Evolutionary conservation across 768 basidiomycete species (phyloP).

Genomic region (Lanmaoa rubissima): DNA sequence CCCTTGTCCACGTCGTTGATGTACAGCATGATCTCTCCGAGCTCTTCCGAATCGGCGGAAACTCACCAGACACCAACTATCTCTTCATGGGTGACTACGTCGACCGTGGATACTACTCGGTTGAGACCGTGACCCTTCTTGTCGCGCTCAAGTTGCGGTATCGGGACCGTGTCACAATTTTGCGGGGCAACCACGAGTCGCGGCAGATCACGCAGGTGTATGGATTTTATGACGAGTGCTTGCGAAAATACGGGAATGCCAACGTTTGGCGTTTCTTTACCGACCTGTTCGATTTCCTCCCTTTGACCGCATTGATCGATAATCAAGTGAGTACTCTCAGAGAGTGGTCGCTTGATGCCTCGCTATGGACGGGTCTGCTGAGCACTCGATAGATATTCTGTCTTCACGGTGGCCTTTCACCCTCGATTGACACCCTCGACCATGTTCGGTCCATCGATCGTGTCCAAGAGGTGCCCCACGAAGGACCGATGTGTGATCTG

Average conservation of each 20-base stretch:
- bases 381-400: conserved; percentile 82
- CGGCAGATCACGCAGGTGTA: conserved; percentile 99
- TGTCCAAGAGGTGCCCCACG: conserved; percentile 98
- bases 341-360: conserved; percentile 1
- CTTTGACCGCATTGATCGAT: conserved; percentile 96
- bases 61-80: conserved; percentile 99
- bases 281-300: conserved; percentile 96
- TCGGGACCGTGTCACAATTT: conserved; percentile 95
- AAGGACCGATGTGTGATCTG: conserved; percentile 99
- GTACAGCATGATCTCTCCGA: conserved; percentile 97
- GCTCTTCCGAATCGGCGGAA: conserved; percentile 97
- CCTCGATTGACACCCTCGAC: conserved; percentile 99
- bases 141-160: conserved; percentile 98
- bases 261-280: conserved; percentile 99
- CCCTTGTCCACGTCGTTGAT: conserved; percentile 3
- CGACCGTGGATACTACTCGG: conserved; percentile 98
- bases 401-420: conserved; percentile 94
- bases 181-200: conserved; percentile 98
- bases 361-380: conserved; percentile 3
- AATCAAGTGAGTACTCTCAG: conserved; percentile 78
- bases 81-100: conserved; percentile 99
- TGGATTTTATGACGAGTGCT: conserved; percentile 99
- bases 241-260: conserved; percentile 99
- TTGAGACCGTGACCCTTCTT: conserved; percentile 96
- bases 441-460: conserved; percentile 98